These are phyloP conservation scores for Ensete glaucum DNA, from an alignment of 176 grass and related monocot species.

Conservation along the genomic window DNA sequence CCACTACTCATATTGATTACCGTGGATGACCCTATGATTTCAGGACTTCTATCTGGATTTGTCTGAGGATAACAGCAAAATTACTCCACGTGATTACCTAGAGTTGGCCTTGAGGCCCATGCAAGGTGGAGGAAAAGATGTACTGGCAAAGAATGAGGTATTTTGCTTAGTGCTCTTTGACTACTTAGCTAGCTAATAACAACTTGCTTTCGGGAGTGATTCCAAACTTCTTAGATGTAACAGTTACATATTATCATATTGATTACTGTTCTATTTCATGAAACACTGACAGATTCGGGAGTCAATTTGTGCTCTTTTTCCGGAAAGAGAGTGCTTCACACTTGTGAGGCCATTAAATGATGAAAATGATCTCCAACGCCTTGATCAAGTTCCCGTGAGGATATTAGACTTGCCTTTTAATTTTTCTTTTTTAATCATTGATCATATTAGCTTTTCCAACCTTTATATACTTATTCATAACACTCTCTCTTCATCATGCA, in stretches of 20 bases:
- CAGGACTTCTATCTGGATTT: conserved; percentile 84
- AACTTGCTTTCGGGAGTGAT: background rate
- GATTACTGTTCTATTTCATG: background rate
- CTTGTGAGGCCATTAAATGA: conserved; percentile 62
- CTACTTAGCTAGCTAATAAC: background rate
- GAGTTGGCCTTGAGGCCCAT: conserved; percentile 63
- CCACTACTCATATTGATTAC: background rate
- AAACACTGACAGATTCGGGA: conserved; percentile 48
- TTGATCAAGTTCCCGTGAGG: conserved; percentile 68
- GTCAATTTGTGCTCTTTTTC: conserved; percentile 64
- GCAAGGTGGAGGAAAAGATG: conserved; percentile 52
- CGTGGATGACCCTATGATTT: background rate
- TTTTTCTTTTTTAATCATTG: background rate
- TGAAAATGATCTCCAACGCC: conserved; percentile 69
- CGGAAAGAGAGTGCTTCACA: conserved; percentile 78
- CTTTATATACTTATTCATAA: background rate
- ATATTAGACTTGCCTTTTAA: background rate
- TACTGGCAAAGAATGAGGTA: conserved; percentile 76
- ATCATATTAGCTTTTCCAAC: background rate
- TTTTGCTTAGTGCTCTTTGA: background rate
- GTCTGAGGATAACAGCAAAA: conserved; percentile 47
- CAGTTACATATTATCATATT: background rate
- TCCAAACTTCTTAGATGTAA: background rate
- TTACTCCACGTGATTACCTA: conserved; percentile 66
- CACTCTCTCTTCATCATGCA: conserved; percentile 13